Evolutionary conservation across 805 yeast species (phyloP).

Genomic region (Metschnikowia noctiluminum): DNA sequence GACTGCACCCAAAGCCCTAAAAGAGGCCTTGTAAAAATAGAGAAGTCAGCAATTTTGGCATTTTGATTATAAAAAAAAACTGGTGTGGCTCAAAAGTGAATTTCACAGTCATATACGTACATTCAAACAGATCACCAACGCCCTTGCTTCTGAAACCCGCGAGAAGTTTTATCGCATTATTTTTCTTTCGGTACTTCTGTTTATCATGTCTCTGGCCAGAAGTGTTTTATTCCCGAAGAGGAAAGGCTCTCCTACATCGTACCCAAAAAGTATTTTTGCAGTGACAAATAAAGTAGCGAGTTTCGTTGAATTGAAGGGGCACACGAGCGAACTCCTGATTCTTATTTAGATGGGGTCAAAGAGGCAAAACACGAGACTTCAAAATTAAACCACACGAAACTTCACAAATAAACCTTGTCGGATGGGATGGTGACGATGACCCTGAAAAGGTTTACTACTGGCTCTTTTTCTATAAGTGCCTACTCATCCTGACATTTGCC

Average conservation of each 20-base stretch:
- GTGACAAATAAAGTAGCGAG: background rate
- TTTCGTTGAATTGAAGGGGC: too few relatives aligned
- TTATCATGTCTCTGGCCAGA: constrained; percentile 24
- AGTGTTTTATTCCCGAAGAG: constrained; percentile 21
- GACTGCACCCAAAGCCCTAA: too few relatives aligned
- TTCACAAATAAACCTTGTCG: constrained; percentile 14
- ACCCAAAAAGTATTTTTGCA: constrained; percentile 25
- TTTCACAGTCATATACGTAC: too few relatives aligned
- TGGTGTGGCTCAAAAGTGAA: too few relatives aligned
- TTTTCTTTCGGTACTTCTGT: constrained; percentile 23
- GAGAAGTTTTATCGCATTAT: constrained; percentile 17
- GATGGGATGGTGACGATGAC: constrained; percentile 44
- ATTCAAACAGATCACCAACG: too few relatives aligned
- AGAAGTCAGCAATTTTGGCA: too few relatives aligned
- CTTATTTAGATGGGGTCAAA: background rate
- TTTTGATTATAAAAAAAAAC: too few relatives aligned
- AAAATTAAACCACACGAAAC: too few relatives aligned
- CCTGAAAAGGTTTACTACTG: constrained; percentile 57
- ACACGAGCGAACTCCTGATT: background rate
- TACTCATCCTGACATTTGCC: constrained; percentile 39
- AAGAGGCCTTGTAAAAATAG: too few relatives aligned
- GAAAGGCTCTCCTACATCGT: constrained; percentile 26
- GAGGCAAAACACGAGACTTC: background rate
- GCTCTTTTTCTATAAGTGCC: constrained; percentile 39
- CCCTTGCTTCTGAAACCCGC: too few relatives aligned